Base-by-base conservation (phyloP, 257 asterid species). In the Solanum microdontum region DNA sequence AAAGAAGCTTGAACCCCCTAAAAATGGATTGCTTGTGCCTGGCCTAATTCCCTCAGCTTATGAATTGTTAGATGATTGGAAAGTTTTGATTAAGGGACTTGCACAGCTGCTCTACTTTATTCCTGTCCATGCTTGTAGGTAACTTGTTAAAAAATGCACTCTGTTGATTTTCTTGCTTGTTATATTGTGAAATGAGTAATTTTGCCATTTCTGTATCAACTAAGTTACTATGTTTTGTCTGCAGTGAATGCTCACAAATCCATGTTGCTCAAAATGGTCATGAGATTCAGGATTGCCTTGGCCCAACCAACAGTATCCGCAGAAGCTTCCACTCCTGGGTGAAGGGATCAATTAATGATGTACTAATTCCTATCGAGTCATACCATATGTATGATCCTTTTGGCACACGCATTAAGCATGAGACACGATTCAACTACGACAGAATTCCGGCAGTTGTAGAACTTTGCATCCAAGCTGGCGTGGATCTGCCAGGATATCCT, bases 391-490 rank as follows among this genome's bases (percentile, higher is more conserved):
- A 87, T 83, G 99, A 97, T 89, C 98, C 99, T 33, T 95, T 87
- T 91, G 99, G 98, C 66, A 90, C 90, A 55, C 93, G 98, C 80
- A 94, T 97, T 74, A 95, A 90, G 90, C 99, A 97, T 21, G 99
- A 97, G 39, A 94, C 98, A 15, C 91, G 99, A 76, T 95, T 97
- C 70, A 89, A 86, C 80, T 94, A 92, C 8, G 99, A 97, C 88
- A 89, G 97, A 89, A 92, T 97, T 73, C 99, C 98, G 8, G 99
- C 99, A 17, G 90, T 95, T 37, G 98, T 94, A 6, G 98, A 97
- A 86, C 98, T 97, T 87, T 95, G 99, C 95, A 95, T 97, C 92
- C 99, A 97, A 92, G 99, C 99, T 15, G 99, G 99, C 1, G 96
- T 94, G 3, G 97, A 95, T 82, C 70, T 97, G 64, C 98, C 94